Conservation (phyloP, 1,139 yeast species). For the Zygosaccharomyces sapae region DNA sequence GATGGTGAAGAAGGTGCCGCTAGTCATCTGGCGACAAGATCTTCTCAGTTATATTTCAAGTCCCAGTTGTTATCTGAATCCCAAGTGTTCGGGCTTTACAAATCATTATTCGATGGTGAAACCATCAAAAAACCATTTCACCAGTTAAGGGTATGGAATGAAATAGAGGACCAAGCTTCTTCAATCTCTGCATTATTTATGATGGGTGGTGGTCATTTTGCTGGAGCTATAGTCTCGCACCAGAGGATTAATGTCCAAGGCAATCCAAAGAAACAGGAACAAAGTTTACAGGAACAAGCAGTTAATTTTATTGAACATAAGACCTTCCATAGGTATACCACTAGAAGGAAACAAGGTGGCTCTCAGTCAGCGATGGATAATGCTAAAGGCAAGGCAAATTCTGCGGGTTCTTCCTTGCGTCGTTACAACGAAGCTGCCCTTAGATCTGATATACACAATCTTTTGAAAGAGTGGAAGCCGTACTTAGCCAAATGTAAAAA, state of each 20-base stretch:
- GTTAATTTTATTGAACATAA: constrained; percentile 70
- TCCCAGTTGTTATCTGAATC: constrained; percentile 44
- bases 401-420: constrained; percentile 90
- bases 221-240: constrained; percentile 88
- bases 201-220: constrained; percentile 98
- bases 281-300: constrained; percentile 50
- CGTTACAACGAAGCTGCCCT: constrained; percentile 86
- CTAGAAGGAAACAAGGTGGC: constrained; percentile 97
- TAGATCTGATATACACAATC: constrained; percentile 66
- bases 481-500: constrained; percentile 57
- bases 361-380: constrained; percentile 90
- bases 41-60: constrained; percentile 58
- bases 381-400: constrained; percentile 90
- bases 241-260: constrained; percentile 52
- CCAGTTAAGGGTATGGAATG: constrained; percentile 30
- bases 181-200: constrained; percentile 68
- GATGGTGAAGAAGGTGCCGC: constrained; percentile 34
- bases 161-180: constrained; percentile 21
- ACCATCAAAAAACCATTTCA: constrained; percentile 40
- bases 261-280: constrained; percentile 40
- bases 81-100: constrained; percentile 65
- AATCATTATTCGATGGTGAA: constrained; percentile 51
- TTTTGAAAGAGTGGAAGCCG: constrained; percentile 61
- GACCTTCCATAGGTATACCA: constrained; percentile 91
- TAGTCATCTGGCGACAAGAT: constrained; percentile 57